Conservation (phyloP, 78 protist genomes). For the slime mould (Dictyostelium discoideum) region DNA sequence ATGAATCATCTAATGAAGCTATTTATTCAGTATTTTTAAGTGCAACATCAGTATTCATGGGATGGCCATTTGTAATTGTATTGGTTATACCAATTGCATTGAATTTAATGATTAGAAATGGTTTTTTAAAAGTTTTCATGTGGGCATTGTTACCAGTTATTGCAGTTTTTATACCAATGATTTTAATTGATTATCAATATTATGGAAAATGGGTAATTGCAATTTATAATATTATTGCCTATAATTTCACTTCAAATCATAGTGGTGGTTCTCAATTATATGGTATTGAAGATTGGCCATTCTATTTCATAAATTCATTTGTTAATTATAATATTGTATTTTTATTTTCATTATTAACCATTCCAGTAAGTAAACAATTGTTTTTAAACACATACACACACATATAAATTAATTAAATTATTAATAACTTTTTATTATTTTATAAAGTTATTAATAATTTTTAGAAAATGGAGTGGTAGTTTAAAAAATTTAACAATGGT, state of each 20-base stretch:
- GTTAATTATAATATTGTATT: constrained; percentile 87
- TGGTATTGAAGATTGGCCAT: constrained; percentile 84
- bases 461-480: constrained; percentile 11
- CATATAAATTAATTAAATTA: too few relatives aligned
- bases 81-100: constrained; percentile 82
- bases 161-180: constrained; percentile 26
- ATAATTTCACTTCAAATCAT: constrained; percentile 66
- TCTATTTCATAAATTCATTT: constrained; percentile 75
- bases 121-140: constrained; percentile 34
- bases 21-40: constrained; percentile 42
- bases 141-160: constrained; percentile 27
- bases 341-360: constrained; percentile 36
- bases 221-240: constrained; percentile 78
- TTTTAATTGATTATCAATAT: constrained; percentile 75
- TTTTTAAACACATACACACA: too few relatives aligned
- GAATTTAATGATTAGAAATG: constrained; percentile 1
- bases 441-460: background rate
- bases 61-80: constrained; percentile 90
- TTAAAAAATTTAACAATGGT: background rate
- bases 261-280: constrained; percentile 79
- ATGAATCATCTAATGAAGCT: background rate
- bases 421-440: background rate
- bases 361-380: background rate
- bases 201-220: constrained; percentile 81
- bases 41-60: constrained; percentile 76